Percentiles rank a stretch among this genome's conserved stretches.
Evolutionary conservation across 2,329 filamentous ascomycete genomes (phyloP).

Genomic region (Scedosporium aurantiacum): DNA sequence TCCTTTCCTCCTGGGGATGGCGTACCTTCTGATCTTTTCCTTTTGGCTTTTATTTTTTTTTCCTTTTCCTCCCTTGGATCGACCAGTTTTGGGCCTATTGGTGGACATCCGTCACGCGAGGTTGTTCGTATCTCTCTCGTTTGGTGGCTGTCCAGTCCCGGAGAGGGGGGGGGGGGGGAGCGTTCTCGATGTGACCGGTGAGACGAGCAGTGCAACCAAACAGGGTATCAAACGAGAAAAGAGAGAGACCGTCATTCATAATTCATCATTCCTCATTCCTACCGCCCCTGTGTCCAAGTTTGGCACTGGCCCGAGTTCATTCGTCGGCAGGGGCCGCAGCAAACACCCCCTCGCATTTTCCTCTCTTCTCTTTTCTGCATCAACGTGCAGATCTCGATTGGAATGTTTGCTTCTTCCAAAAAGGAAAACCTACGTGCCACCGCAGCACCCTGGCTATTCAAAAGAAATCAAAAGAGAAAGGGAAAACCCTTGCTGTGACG

Average conservation of each 20-base stretch:
- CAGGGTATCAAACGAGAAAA: no score
- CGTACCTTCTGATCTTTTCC: not conserved
- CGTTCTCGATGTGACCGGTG: no score
- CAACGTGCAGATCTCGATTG: not conserved
- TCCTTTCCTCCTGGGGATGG: not conserved
- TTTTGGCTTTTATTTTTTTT: no score
- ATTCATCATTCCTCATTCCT: no score
- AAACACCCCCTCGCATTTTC: not conserved
- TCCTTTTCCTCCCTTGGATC: not conserved
- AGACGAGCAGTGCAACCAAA: no score
- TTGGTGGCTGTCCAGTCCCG: not conserved
- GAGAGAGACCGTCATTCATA: no score
- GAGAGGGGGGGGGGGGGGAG: no score
- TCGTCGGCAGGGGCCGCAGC: not conserved
- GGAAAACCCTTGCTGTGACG: no score
- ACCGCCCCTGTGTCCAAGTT: no score
- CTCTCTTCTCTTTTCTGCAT: not conserved
- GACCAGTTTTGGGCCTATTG: no score
- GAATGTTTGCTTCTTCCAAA: not conserved
- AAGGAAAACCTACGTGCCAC: not conserved
- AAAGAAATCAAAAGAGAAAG: no score
- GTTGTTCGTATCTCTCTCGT: not conserved
- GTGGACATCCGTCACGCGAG: not conserved
- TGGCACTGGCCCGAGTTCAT: not conserved
- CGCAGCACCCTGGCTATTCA: no score